Percentiles rank a stretch among this genome's conserved stretches.
These are phyloP conservation scores for Coemansia sp. DNA, from an alignment of 192 early-diverging fungal species.

Conservation along the genomic window DNA sequence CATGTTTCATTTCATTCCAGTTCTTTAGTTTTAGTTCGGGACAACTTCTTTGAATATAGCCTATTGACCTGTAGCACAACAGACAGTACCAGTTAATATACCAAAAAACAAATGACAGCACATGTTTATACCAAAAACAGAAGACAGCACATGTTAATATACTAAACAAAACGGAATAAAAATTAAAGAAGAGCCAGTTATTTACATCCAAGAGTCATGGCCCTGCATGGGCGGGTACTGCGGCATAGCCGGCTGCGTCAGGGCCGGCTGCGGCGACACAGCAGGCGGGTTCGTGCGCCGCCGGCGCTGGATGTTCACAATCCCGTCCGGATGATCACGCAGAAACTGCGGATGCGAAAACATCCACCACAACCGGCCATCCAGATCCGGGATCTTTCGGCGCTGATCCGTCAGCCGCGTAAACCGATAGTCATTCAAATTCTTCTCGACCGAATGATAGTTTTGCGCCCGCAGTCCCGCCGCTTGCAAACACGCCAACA, in stretches of 20 bases:
- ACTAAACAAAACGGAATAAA: too few species aligned
- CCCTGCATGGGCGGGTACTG: slow-evolving; percentile 8
- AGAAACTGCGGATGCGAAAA: slow-evolving; percentile 50
- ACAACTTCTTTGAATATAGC: too few species aligned
- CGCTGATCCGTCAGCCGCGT: slow-evolving; percentile 47
- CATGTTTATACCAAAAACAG: too few species aligned
- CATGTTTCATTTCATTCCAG: too few species aligned
- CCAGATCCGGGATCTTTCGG: slow-evolving; percentile 41
- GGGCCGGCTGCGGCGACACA: slow-evolving; percentile 14
- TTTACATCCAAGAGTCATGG: slow-evolving; percentile 33
- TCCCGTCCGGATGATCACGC: slow-evolving; percentile 43
- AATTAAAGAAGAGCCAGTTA: slow-evolving; percentile 6
- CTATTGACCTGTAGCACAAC: not conserved
- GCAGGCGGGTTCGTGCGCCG: slow-evolving; percentile 50
- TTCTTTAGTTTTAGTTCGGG: too few species aligned
- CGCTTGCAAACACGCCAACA: slow-evolving; percentile 36
- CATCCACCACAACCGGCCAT: slow-evolving; percentile 54
- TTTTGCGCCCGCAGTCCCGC: slow-evolving; percentile 52
- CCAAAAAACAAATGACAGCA: too few species aligned
- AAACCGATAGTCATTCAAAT: slow-evolving; percentile 55
- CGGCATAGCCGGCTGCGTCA: slow-evolving; percentile 7
- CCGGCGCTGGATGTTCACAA: slow-evolving; percentile 51
- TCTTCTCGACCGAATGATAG: slow-evolving; percentile 55
- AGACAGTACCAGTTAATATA: not conserved
- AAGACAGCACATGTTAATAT: too few species aligned